Conservation (phyloP, 2,329 filamentous ascomycete genomes). For the Apiospora koreana region DNA sequence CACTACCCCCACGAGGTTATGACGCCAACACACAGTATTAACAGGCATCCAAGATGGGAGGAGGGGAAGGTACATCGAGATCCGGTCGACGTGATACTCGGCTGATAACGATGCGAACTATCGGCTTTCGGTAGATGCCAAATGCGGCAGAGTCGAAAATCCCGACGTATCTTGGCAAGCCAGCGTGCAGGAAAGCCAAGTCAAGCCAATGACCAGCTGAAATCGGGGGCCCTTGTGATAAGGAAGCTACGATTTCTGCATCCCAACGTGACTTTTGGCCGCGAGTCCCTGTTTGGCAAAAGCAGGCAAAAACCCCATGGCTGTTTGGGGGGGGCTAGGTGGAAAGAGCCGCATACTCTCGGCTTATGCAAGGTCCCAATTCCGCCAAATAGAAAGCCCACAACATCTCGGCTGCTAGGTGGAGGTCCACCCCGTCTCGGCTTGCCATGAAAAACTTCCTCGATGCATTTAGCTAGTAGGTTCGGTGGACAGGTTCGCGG, state of each 20-base stretch:
- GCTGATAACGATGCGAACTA: not conserved
- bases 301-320: not conserved
- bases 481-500: not conserved
- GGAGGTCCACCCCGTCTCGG: not conserved
- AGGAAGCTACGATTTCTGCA: not conserved
- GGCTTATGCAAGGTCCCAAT: constrained; percentile 16
- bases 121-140: not conserved
- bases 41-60: not conserved
- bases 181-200: not conserved
- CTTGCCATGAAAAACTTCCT: not conserved
- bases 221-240: not conserved
- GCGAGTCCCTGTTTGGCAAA: not conserved
- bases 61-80: not conserved
- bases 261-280: not conserved
- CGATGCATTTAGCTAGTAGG: constrained; percentile 2
- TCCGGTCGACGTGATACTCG: not conserved
- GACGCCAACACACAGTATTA: not conserved
- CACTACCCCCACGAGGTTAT: not conserved
- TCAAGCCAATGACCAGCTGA: not conserved
- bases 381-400: constrained; percentile 12
- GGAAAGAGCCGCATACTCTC: constrained; percentile 19
- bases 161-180: not conserved
- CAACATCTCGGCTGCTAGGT: not conserved
- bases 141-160: constrained; percentile 1
- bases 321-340: constrained; percentile 13